Base-by-base conservation (phyloP, 192 early-diverging fungal species). In the Gamsiella multidivaricata region DNA sequence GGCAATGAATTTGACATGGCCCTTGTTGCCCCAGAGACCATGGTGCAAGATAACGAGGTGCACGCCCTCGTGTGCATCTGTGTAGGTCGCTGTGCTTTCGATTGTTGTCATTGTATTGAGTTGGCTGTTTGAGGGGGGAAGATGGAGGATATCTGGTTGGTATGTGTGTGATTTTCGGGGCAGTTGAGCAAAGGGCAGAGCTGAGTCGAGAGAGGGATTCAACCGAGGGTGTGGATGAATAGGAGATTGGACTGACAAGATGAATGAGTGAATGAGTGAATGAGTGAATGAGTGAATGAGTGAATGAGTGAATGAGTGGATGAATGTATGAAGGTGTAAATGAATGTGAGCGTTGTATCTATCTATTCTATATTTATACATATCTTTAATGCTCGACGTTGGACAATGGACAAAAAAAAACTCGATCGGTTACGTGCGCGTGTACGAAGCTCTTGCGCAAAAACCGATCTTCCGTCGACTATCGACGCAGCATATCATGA, bases 1-100 rank as follows among this genome's bases (percentile, higher is more conserved):
- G 28, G 71, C 82, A 51, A 90, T 65, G 60, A 69, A 81, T 1
- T 82, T 55, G 52, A 92, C 58, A 81, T 91, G 89, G 2, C 18
- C 54, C 14, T 71, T 51, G 31, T 87, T 81, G 8, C 89, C 89
- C 89, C 89, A 92, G 17, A 90, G 81, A 18, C 91, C 91, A 68
- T 92, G 88, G 22, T 86, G 84, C 9, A 89, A 50, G 25, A 92
- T 87, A 29, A 88, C 62, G 14, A 92, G 65, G 58, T 92, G 90
- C 1, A 78, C 68, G n/a, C 61, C 61, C 23, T 69, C 47, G n/a
- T 68, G 65, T 0, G 61, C 26, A 3, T 52, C 61, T 20, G 3
- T 36, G 31, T 28, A 34, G 28, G 54, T 36, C 5, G 41, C n/a
- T 51, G 49, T 6, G 61, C 32, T 23, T 4, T 7, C 28, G 20